Base-by-base conservation (phyloP, 805 yeast species). In the Clavispora vitiphila region DNA sequence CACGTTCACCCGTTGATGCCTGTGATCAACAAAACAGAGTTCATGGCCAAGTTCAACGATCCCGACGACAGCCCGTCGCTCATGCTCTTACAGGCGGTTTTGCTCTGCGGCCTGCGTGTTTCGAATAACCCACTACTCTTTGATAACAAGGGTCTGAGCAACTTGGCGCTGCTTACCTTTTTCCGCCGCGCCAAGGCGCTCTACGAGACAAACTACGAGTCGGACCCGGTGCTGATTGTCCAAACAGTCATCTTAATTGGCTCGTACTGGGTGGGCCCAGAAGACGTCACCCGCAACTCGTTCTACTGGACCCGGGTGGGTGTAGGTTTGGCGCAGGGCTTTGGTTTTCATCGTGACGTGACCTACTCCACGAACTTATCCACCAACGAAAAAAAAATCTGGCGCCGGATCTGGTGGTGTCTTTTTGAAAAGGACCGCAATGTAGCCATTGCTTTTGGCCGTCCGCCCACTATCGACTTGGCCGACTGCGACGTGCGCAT, bases 401-500 rank as follows among this genome's bases (percentile, higher is more conserved):
- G 83, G 73, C 73, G 82, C 49, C 67, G 89, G 34, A 69, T 83
- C 11, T 86, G 89, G 87, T 86, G 95, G 95, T 69, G 79, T 47
- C 62, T 86, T 16, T 82, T 81, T 57, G 76, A 78, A 44, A 80
- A 86, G 51, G 95, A 86, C 60, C 65, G 87, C 19, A 68, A 76
- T 31, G 78, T 80, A 8, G 80, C 89, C 2, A 73, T 83, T 38
- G 86, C 89, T 0, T 80, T 80, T 61, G 90, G 93, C 12, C 69
- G 89, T 42, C 93, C 95, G 0, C 62, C 77, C 5, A 69, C 74
- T 51, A 81, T 86, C 37, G 81, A 80, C 51, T 67, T 83, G 46
- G 83, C 78, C 37, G 91, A 86, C 55, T 79, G 86, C 54, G 90
- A 83, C 54, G 87, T 83, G 18, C 79, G 81, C n/a, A 81, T 82